Conservation (phyloP, 306 rosid species). For the Lithocarpus polystachyus region DNA sequence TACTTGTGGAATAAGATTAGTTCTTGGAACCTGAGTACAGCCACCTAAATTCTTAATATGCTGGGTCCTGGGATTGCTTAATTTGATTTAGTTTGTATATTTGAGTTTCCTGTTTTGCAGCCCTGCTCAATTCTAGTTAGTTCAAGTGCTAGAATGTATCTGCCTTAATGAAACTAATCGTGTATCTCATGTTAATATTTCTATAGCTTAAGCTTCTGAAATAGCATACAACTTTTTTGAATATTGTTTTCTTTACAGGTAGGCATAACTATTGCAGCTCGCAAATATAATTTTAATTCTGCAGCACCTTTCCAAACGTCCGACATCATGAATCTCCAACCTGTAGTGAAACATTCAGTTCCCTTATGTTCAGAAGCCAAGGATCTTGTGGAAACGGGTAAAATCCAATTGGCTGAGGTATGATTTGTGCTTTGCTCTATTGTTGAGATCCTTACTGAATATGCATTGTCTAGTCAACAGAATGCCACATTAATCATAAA, state of each 20-base stretch:
- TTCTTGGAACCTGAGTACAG: not conserved
- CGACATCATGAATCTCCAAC: constrained; percentile 81
- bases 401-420: constrained; percentile 96
- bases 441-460: not conserved
- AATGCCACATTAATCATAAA: not conserved
- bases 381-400: constrained; percentile 95
- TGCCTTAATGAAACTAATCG: not conserved
- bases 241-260: constrained; percentile 49
- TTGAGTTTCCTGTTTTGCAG: not conserved
- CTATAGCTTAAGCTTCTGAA: not conserved
- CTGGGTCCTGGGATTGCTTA: not conserved
- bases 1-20: not conserved
- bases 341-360: constrained; percentile 93
- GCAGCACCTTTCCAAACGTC: constrained; percentile 73
- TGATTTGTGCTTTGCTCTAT: constrained; percentile 10
- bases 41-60: not conserved
- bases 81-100: not conserved
- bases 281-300: constrained; percentile 73
- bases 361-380: constrained; percentile 95
- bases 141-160: not conserved
- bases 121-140: not conserved
- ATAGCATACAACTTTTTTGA: constrained; percentile 5
- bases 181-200: not conserved
- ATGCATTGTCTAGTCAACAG: not conserved
- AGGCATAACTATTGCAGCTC: constrained; percentile 83